phyloP scores from a whole-genome alignment of 768 basidiomycete species.

The Amanita pseudoporphyria region DNA sequence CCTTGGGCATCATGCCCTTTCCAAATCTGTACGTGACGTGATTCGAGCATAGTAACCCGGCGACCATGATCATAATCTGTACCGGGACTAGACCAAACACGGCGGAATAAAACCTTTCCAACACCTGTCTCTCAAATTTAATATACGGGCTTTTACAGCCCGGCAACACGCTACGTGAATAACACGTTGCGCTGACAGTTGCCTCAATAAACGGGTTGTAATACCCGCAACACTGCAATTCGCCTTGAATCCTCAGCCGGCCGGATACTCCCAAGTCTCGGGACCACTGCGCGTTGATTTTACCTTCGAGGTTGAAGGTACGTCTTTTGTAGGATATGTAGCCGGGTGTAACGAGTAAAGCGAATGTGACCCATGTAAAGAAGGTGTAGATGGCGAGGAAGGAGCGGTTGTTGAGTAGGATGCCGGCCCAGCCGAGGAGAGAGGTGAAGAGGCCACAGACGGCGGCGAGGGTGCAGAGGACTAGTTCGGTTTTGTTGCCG shows the following conservation, averaged over 20 bases:
- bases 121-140: constrained; percentile 42
- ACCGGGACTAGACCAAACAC: constrained; percentile 60
- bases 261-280: constrained; percentile 46
- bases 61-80: constrained; percentile 55
- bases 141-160: constrained; percentile 67
- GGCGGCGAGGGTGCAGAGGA: constrained; percentile 63
- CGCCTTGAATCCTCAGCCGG: constrained; percentile 62
- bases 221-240: constrained; percentile 74
- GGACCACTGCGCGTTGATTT: constrained; percentile 73
- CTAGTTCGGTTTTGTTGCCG: constrained; percentile 57
- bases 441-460: constrained; percentile 51
- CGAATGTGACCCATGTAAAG: constrained; percentile 67
- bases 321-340: constrained; percentile 70
- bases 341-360: constrained; percentile 61
- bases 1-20: constrained; percentile 83
- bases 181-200: constrained; percentile 65
- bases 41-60: constrained; percentile 63
- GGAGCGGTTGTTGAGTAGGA: constrained; percentile 74
- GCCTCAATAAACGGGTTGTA: constrained; percentile 76
- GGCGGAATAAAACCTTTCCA: constrained; percentile 56
- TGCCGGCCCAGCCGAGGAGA: constrained; percentile 68
- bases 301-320: constrained; percentile 74
- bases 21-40: constrained; percentile 84
- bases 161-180: constrained; percentile 57
- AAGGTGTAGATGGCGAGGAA: constrained; percentile 77